Percentiles rank a stretch among this genome's conserved stretches.
Evolutionary conservation across 345 rosid genomes (phyloP).

Genomic region (Corymbia maculata): DNA sequence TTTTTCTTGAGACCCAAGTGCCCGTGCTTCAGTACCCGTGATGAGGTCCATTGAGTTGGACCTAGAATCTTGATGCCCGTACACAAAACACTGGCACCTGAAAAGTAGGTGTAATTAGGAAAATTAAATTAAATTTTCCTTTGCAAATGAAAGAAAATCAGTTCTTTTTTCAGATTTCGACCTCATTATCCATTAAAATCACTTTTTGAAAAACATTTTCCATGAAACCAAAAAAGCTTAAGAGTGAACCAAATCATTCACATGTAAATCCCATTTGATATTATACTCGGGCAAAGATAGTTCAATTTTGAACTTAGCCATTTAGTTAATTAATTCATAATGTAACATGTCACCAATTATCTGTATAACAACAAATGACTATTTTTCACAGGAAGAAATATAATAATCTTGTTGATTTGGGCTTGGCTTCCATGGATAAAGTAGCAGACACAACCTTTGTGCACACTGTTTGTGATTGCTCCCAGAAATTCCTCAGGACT

Average conservation of each 20-base stretch:
- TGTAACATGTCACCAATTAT: neutral
- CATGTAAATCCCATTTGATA: neutral
- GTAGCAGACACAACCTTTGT: neutral
- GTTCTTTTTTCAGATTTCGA: neutral
- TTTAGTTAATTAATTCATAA: neutral
- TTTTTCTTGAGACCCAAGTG: no score
- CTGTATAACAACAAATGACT: neutral
- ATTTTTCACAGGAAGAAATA: neutral
- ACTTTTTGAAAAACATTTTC: neutral
- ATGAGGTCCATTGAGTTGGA: neutral
- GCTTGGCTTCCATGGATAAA: neutral
- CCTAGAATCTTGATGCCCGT: neutral
- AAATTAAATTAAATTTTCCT: neutral
- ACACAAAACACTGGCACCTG: neutral
- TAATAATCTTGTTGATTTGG: neutral
- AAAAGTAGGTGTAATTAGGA: neutral
- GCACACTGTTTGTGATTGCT: neutral
- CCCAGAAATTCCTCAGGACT: neutral
- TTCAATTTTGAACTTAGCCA: neutral
- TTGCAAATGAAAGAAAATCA: rapidly evolving
- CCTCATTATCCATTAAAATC: neutral
- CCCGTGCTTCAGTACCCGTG: rapidly evolving
- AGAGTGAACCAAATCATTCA: neutral
- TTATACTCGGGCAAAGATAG: neutral
- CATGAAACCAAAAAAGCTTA: neutral